Evolutionary conservation across 139 green algal genomes (phyloP).

Genomic region (Chlorella sorokiniana): DNA sequence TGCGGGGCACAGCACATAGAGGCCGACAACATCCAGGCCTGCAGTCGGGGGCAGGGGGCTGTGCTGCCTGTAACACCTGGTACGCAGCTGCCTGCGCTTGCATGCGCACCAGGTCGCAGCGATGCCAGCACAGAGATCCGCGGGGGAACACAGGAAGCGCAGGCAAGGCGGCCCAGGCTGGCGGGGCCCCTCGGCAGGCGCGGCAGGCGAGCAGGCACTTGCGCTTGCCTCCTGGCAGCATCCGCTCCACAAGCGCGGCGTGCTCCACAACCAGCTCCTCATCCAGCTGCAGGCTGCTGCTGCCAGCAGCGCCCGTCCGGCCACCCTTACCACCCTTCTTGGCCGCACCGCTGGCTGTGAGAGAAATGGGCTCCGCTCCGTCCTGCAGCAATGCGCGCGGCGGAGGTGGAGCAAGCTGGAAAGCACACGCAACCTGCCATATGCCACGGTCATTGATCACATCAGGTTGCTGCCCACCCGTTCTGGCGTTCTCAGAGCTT

Average conservation of each 20-base stretch:
- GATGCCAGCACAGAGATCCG: not conserved
- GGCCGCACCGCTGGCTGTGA: not conserved
- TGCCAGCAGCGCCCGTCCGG: not conserved
- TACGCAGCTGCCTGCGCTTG: no score
- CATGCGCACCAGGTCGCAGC: no score
- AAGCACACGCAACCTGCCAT: not conserved
- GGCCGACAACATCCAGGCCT: conserved; percentile 24
- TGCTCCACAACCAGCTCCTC: conserved; percentile 65
- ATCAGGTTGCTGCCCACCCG: not conserved
- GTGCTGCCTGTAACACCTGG: not conserved
- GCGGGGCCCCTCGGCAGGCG: no score
- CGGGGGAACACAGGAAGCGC: no score
- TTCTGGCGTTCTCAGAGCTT: conserved; percentile 12
- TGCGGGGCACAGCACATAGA: conserved; percentile 30
- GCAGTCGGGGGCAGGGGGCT: not conserved
- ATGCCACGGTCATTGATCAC: not conserved
- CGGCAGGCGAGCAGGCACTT: not conserved
- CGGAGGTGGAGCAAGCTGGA: not conserved
- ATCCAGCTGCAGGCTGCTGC: conserved; percentile 46
- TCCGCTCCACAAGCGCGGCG: conserved; percentile 51
- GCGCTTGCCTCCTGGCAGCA: conserved; percentile 62
- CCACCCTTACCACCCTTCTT: conserved; percentile 16
- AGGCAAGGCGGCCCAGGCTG: no score
- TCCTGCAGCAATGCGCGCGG: not conserved
- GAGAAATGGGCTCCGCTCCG: not conserved